Percentiles rank a stretch among this genome's conserved stretches.
These are phyloP conservation scores for Fusarium chaquense DNA, from an alignment of 2,329 filamentous ascomycete genomes.

Conservation along the genomic window DNA sequence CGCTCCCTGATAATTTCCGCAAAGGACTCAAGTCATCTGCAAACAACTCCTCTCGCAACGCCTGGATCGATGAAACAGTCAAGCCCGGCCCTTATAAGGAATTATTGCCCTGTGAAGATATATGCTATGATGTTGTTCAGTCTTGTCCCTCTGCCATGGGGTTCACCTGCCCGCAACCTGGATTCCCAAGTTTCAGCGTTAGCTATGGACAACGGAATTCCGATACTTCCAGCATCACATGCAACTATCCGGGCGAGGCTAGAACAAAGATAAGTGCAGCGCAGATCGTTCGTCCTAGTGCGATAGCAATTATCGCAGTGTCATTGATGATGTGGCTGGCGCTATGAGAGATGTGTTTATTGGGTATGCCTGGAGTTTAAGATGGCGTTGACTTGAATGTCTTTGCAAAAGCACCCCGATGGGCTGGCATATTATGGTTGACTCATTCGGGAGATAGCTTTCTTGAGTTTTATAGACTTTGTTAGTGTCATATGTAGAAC, in stretches of 20 bases:
- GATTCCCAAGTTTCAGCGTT: slow-evolving; percentile 50
- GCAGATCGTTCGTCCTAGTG: slow-evolving; percentile 22
- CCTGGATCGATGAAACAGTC: slow-evolving; percentile 77
- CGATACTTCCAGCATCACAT: slow-evolving; percentile 47
- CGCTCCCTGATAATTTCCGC: slow-evolving; percentile 56
- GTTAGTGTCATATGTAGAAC: background rate
- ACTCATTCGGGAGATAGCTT: background rate
- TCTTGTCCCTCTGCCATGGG: slow-evolving; percentile 82
- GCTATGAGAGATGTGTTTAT: slow-evolving; percentile 25
- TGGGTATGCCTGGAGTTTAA: slow-evolving; percentile 25
- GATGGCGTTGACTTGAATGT: slow-evolving; percentile 9
- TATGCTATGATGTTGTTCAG: slow-evolving; percentile 88
- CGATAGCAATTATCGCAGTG: slow-evolving; percentile 28
- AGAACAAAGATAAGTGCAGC: slow-evolving; percentile 48
- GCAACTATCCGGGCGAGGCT: slow-evolving; percentile 56
- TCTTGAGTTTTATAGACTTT: background rate
- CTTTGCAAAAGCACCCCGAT: slow-evolving; percentile 8
- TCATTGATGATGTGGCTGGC: slow-evolving; percentile 38
- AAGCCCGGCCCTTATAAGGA: slow-evolving; percentile 93
- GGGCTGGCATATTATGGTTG: background rate
- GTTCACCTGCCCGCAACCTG: slow-evolving; percentile 77
- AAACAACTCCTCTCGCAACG: slow-evolving; percentile 71
- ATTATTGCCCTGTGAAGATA: slow-evolving; percentile 85
- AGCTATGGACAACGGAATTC: slow-evolving; percentile 52
- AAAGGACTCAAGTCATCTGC: slow-evolving; percentile 40